Percentiles rank a stretch among this genome's conserved stretches.
phyloP scores from a whole-genome alignment of 257 asterid species.

The Perilla frutescens region DNA sequence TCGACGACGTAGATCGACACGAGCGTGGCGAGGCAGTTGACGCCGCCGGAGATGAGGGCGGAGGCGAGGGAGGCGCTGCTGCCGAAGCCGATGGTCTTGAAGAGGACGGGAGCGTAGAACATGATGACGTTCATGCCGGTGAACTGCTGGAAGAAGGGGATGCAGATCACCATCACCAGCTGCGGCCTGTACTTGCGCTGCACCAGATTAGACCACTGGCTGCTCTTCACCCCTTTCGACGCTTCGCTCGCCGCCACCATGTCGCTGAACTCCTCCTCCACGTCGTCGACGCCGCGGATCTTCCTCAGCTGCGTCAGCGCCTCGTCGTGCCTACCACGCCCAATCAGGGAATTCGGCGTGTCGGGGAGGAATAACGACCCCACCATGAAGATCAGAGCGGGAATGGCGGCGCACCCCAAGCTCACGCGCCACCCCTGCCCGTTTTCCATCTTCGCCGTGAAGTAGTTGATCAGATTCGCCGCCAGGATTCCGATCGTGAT shows the following conservation, averaged over 20 bases:
- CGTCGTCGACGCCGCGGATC: slow-evolving; percentile 53
- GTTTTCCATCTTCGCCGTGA: background rate
- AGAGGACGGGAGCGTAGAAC: slow-evolving; percentile 67
- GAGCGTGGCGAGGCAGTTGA: slow-evolving; percentile 48
- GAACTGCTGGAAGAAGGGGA: slow-evolving; percentile 70
- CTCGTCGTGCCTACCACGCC: slow-evolving; percentile 46
- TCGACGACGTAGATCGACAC: slow-evolving; percentile 56
- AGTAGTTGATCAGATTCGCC: slow-evolving; percentile 44
- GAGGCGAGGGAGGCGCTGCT: slow-evolving; percentile 51
- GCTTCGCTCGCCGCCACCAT: slow-evolving; percentile 55
- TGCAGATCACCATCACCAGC: slow-evolving; percentile 39
- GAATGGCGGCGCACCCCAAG: slow-evolving; percentile 48
- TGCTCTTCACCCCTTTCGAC: slow-evolving; percentile 45
- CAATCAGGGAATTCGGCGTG: slow-evolving; percentile 68
- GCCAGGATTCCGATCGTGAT: slow-evolving; percentile 51
- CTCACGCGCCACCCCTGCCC: slow-evolving; percentile 46
- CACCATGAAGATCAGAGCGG: slow-evolving; percentile 45
- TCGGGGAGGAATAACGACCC: slow-evolving; percentile 62
- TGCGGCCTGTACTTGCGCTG: slow-evolving; percentile 57
- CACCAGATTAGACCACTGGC: slow-evolving; percentile 50
- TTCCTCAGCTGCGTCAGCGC: slow-evolving; percentile 43
- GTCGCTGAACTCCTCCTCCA: slow-evolving; percentile 60
- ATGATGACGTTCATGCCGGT: slow-evolving; percentile 73
- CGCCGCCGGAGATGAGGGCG: slow-evolving; percentile 53
- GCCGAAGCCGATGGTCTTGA: slow-evolving; percentile 59